Percentiles rank a stretch among this genome's conserved stretches.
Evolutionary conservation across 1,284 basidiomycete species (phyloP).

Genomic region (Rhizopogon hawkerae): DNA sequence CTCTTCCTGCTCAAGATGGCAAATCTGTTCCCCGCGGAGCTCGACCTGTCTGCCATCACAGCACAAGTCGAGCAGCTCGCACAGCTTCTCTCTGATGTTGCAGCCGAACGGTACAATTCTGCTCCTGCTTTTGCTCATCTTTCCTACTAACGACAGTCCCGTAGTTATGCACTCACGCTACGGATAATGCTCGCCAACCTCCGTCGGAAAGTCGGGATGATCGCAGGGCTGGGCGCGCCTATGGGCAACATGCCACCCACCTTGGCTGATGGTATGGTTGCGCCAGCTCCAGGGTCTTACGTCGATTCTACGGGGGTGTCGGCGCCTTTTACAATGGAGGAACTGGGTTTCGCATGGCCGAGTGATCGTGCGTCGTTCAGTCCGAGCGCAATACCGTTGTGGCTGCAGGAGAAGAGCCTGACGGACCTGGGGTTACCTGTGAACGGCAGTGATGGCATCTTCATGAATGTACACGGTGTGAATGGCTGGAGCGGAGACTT

Average conservation of each 20-base stretch:
- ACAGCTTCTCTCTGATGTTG: conserved; percentile 74
- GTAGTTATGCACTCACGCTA: conserved; percentile 77
- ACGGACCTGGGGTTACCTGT: conserved; percentile 82
- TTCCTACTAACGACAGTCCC: neutral
- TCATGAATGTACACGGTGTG: conserved; percentile 62
- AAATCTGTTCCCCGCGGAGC: conserved; percentile 72
- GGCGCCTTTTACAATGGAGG: conserved; percentile 70
- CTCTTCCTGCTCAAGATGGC: conserved; percentile 91
- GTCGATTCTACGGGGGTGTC: conserved; percentile 47
- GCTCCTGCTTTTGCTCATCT: neutral
- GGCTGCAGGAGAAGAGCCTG: conserved; percentile 82
- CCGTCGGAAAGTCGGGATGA: conserved; percentile 73
- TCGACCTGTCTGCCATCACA: conserved; percentile 68
- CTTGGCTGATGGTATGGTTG: conserved; percentile 46
- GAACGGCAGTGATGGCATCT: conserved; percentile 84
- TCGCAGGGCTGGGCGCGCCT: conserved; percentile 43
- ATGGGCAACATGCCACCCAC: conserved; percentile 41
- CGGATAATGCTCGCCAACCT: conserved; percentile 87
- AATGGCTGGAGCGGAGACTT: conserved; percentile 72
- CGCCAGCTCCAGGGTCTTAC: conserved; percentile 30
- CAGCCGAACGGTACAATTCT: conserved; percentile 64
- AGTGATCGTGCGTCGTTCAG: conserved; percentile 67
- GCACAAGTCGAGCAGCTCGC: conserved; percentile 78
- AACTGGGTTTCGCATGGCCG: conserved; percentile 74
- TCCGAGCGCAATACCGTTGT: conserved; percentile 68